These are phyloP conservation scores for Neonectria coccinea DNA, from an alignment of 2,329 filamentous ascomycete genomes.

Conservation along the genomic window DNA sequence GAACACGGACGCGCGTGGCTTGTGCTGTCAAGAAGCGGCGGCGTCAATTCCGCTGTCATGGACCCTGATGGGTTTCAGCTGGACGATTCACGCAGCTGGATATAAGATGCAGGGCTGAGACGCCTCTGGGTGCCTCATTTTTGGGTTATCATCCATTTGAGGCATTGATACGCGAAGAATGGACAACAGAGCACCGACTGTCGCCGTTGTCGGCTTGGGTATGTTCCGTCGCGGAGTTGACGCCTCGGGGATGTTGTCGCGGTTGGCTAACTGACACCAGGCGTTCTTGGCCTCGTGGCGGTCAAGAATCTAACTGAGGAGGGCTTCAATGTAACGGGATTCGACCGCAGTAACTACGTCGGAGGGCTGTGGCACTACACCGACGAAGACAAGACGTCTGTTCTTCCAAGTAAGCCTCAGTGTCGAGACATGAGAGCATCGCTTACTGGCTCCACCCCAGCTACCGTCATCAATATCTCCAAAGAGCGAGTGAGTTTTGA, in stretches of 20 bases:
- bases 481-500: slow-evolving; percentile 44
- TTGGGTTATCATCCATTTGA: background rate
- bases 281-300: slow-evolving; percentile 52
- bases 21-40: slow-evolving; percentile 12
- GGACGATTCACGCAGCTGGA: background rate
- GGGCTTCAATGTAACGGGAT: slow-evolving; percentile 57
- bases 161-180: slow-evolving; percentile 11
- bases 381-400: slow-evolving; percentile 52
- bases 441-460: slow-evolving; percentile 29
- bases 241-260: background rate
- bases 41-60: slow-evolving; percentile 23
- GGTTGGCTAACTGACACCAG: slow-evolving; percentile 29
- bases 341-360: slow-evolving; percentile 55
- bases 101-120: slow-evolving; percentile 12
- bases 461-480: slow-evolving; percentile 49
- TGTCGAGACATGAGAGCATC: background rate
- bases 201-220: slow-evolving; percentile 50
- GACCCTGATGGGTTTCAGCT: slow-evolving; percentile 33
- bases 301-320: slow-evolving; percentile 57
- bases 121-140: background rate
- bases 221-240: background rate
- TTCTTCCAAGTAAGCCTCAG: slow-evolving; percentile 47
- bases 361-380: slow-evolving; percentile 60
- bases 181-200: slow-evolving; percentile 30
- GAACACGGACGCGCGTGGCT: slow-evolving; percentile 6